These are phyloP conservation scores for Bimuria novae-zelandiae DNA, from an alignment of 2,329 filamentous ascomycete genomes.

Conservation along the genomic window DNA sequence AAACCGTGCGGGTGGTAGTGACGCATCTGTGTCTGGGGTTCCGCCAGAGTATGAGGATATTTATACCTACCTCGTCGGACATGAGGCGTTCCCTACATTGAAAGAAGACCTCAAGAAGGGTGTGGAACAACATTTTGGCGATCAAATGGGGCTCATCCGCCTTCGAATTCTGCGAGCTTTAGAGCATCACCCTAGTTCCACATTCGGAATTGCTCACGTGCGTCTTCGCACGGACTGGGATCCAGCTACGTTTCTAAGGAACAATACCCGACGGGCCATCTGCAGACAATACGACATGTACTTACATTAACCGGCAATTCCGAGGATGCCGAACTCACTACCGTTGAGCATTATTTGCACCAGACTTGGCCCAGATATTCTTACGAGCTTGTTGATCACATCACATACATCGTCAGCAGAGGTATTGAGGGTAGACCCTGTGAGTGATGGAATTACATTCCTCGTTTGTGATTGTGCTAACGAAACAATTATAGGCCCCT, in stretches of 20 bases:
- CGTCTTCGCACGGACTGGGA: background rate
- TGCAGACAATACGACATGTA: background rate
- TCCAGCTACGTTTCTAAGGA: background rate
- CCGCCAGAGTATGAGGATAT: background rate
- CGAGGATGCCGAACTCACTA: slow-evolving; percentile 2
- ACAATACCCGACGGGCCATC: background rate
- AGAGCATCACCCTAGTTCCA: background rate
- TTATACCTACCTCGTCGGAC: background rate
- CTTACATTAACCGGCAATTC: slow-evolving; percentile 4
- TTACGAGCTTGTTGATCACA: background rate
- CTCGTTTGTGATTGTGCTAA: background rate
- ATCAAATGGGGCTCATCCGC: background rate
- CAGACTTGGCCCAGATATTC: slow-evolving; percentile 4
- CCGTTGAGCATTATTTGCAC: slow-evolving; percentile 2
- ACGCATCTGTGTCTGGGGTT: background rate
- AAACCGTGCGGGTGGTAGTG: background rate
- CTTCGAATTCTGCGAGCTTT: background rate
- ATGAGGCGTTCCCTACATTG: background rate
- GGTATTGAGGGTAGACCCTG: background rate
- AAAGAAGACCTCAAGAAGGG: background rate
- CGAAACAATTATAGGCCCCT: background rate
- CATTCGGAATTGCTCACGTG: background rate
- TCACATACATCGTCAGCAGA: background rate
- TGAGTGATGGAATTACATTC: background rate
- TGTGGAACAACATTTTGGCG: background rate